Conservation (phyloP, 2,329 filamentous ascomycete genomes). For the Sarocladium kiliense region DNA sequence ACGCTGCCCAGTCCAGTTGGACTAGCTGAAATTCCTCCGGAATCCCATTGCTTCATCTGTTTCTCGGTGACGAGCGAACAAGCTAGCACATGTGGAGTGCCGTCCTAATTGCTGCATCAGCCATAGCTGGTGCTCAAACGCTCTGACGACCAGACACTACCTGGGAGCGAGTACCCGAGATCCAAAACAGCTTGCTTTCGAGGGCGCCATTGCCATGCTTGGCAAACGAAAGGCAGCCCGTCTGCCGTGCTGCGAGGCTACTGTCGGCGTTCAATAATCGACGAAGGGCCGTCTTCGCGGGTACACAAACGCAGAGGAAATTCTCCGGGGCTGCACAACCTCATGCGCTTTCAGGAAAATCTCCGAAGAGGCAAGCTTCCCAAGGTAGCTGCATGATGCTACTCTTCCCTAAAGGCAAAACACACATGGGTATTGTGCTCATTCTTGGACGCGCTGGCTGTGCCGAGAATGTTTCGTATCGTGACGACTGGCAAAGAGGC, state of each 20-base stretch:
- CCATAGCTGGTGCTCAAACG: not conserved
- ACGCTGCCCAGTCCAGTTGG: no score
- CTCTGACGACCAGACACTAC: not conserved
- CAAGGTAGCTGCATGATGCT: not conserved
- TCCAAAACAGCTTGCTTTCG: conserved; percentile 5
- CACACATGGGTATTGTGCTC: no score
- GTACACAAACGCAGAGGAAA: conserved; percentile 9
- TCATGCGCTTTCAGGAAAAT: conserved; percentile 8
- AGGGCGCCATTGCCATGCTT: not conserved
- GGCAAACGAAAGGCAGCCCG: not conserved
- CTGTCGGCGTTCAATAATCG: not conserved
- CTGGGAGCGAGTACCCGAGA: not conserved
- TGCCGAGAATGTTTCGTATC: no score
- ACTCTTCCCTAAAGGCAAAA: no score
- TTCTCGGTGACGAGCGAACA: not conserved
- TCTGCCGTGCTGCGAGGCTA: not conserved
- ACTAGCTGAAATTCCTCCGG: no score
- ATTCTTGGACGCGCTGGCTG: no score
- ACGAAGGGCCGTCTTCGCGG: not conserved
- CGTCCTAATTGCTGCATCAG: no score
- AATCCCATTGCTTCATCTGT: not conserved
- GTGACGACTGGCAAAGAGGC: no score
- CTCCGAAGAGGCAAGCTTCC: conserved; percentile 3
- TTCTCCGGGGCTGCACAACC: conserved; percentile 8
- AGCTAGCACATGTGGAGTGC: not conserved